phyloP scores from a whole-genome alignment of 768 basidiomycete species.

The Psilocybe cyanescens region DNA sequence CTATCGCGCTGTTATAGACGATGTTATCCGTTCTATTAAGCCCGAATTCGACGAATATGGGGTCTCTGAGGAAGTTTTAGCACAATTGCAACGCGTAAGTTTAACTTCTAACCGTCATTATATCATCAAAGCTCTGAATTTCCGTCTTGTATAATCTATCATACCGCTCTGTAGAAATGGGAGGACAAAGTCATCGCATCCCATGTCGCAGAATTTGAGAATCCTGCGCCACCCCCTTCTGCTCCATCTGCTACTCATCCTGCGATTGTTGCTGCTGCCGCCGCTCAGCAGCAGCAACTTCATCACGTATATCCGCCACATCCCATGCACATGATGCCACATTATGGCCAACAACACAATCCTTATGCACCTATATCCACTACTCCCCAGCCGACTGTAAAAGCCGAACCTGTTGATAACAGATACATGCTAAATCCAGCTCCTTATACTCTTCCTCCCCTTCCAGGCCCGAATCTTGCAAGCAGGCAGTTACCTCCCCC shows the following conservation, averaged over 20 bases:
- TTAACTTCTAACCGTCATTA: constrained; percentile 20
- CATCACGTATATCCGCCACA: constrained; percentile 62
- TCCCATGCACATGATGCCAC: constrained; percentile 66
- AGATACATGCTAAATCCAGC: constrained; percentile 64
- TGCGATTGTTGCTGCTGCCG: constrained; percentile 14
- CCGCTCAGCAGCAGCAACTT: constrained; percentile 31
- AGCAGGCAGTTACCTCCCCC: constrained; percentile 47
- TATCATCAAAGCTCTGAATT: constrained; percentile 23
- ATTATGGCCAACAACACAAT: constrained; percentile 55
- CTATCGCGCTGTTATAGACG: constrained; percentile 96
- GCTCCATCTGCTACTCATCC: constrained; percentile 32
- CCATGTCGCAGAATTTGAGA: constrained; percentile 92
- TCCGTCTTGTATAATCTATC: constrained; percentile 1
- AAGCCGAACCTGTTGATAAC: constrained; percentile 73
- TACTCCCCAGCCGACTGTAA: constrained; percentile 55
- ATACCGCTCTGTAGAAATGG: constrained; percentile 76
- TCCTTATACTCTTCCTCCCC: constrained; percentile 59
- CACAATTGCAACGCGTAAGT: constrained; percentile 88
- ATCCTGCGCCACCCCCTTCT: constrained; percentile 39
- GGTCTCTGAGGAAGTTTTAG: constrained; percentile 87
- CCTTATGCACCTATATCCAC: constrained; percentile 52
- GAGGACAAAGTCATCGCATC: constrained; percentile 93
- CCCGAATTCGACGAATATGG: constrained; percentile 97
- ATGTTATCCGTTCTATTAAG: constrained; percentile 87
- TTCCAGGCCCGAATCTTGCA: constrained; percentile 68